These are phyloP conservation scores for Heritiera fomes DNA, from an alignment of 345 rosid genomes.

Conservation along the genomic window DNA sequence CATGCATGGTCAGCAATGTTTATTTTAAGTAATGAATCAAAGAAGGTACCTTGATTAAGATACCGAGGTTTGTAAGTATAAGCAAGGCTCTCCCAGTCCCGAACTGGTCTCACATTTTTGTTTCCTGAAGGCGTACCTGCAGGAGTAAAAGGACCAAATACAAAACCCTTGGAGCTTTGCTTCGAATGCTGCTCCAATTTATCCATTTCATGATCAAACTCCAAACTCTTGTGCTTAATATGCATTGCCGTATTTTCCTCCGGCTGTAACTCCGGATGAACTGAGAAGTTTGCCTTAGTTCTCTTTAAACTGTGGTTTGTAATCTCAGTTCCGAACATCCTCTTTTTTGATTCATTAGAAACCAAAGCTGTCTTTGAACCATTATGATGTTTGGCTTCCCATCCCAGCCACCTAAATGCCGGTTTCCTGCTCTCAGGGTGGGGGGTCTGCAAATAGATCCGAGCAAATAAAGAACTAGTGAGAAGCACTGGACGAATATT, in stretches of 20 bases:
- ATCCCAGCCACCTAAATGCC: slow-evolving; percentile 83
- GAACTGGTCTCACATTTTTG: slow-evolving; percentile 31
- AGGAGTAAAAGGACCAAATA: slow-evolving; percentile 62
- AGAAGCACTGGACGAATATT: background rate
- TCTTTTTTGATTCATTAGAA: slow-evolving; percentile 49
- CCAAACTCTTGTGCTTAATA: slow-evolving; percentile 28
- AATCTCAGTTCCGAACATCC: slow-evolving; percentile 63
- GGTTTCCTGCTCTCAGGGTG: slow-evolving; percentile 68
- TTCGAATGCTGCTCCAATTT: slow-evolving; percentile 32
- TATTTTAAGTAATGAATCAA: slow-evolving; percentile 11
- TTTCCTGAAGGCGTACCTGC: slow-evolving; percentile 26
- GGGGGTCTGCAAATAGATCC: slow-evolving; percentile 51
- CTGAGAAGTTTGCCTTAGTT: slow-evolving; percentile 35
- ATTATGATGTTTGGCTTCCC: slow-evolving; percentile 37
- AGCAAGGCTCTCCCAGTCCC: slow-evolving; percentile 54
- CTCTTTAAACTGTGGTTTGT: slow-evolving; percentile 52
- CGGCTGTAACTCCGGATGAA: slow-evolving; percentile 31
- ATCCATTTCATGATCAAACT: slow-evolving; percentile 20
- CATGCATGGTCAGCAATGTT: background rate
- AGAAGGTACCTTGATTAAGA: slow-evolving; percentile 58
- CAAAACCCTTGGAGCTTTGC: slow-evolving; percentile 40
- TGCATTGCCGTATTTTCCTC: slow-evolving; percentile 31
- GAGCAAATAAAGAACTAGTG: slow-evolving; percentile 19
- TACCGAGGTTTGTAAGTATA: slow-evolving; percentile 55
- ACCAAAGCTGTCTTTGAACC: slow-evolving; percentile 27